Evolutionary conservation across 306 rosid genomes (phyloP), one percentile per base, ranked within the genome.

Genomic region (Sicyos edulis): DNA sequence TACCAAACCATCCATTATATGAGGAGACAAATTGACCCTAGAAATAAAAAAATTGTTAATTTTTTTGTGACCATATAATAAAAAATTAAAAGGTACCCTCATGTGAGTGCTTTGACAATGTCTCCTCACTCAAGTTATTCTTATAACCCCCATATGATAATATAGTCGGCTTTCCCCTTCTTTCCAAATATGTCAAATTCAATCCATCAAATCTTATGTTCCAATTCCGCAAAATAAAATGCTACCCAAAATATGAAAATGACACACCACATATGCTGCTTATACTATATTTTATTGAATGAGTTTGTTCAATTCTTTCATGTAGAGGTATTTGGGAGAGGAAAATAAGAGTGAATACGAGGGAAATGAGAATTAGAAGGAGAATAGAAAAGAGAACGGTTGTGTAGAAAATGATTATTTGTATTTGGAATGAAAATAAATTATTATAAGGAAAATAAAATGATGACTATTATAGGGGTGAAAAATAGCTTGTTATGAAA

Each of bases 181-280:
- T 40, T 16, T 34, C 51, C 22, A n/a, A 40, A 63, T 26, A 37
- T 37, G 70, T 63, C 70, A 63, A 37, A 63, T 63, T 63, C 15
- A 2, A 40, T n/a, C 22, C 7, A 11, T 63, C 51, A 63, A 57
- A 21, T 57, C 63, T 24, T 57, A 16, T 56, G 20, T 21, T 22
- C 62, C 2, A 56, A 56, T 19, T 19, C 62, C 2, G 34, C 14
- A 15, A 16, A 11, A 16, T 12, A 34, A 13, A 24, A 15, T 29
- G 67, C 7, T 24, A 11, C 13, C 5, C 40, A 26, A 32, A 14
- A 60, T 55, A 0, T 55, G 45, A 60, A 15, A 60, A 29, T 60
- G 44, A 60, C 59, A 53, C 57, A 45, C 49, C 49, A 1, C 42
- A 37, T 37, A 37, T 5, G 42, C 42, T 29, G 4, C 32, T 29